A percentile compares a stretch with the other conserved stretches of the same genome.
These are phyloP conservation scores for Nymphaea thermarum DNA, from an alignment of 164 flowering plant species.

Conservation along the genomic window DNA sequence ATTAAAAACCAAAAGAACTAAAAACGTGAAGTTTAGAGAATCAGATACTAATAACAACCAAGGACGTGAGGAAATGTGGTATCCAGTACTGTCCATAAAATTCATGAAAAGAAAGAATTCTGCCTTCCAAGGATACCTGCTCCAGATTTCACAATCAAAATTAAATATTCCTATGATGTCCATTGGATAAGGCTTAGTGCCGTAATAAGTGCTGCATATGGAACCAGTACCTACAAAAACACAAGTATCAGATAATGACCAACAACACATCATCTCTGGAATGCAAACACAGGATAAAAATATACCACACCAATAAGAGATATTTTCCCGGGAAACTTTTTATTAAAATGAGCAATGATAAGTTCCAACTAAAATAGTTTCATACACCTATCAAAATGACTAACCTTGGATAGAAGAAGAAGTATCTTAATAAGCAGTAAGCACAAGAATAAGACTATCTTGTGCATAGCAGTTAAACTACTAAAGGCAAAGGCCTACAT, in stretches of 20 bases:
- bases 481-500: no score
- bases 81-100: neutral
- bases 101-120: neutral
- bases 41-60: neutral
- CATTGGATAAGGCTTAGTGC: slow-evolving; percentile 44
- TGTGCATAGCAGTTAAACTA: neutral
- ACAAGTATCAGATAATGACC: neutral
- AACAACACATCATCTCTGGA: neutral
- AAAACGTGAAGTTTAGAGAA: no score
- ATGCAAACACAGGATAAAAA: neutral
- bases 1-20: no score
- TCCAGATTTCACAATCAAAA: slow-evolving; percentile 47
- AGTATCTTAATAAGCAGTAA: neutral
- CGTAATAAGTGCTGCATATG: slow-evolving; percentile 55
- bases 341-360: no score
- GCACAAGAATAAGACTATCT: neutral
- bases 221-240: slow-evolving; percentile 47
- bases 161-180: slow-evolving; percentile 76
- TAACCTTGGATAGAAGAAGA: neutral
- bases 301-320: neutral
- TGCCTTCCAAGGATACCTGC: slow-evolving; percentile 32
- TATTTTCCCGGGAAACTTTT: no score
- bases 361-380: neutral
- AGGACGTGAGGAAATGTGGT: neutral
- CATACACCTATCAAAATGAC: neutral